Conservation (phyloP, 2,329 filamentous ascomycete species). For the Neoarthrinium moseri region DNA sequence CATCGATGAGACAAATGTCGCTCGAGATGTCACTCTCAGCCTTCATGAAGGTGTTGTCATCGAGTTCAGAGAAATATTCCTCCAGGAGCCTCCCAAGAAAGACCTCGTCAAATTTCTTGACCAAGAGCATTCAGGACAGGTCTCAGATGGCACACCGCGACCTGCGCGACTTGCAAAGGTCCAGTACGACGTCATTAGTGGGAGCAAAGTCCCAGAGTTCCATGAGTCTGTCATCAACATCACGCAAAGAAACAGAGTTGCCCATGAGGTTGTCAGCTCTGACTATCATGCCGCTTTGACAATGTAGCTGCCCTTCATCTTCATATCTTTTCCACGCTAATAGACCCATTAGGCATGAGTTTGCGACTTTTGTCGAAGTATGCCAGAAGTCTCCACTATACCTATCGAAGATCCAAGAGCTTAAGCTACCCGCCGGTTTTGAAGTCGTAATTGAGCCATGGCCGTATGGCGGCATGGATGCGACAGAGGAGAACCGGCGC, state of each 20-base stretch:
- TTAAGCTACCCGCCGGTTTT: slow-evolving; percentile 43
- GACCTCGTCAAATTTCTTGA: slow-evolving; percentile 4
- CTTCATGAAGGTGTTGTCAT: not conserved
- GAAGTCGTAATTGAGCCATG: slow-evolving; percentile 53
- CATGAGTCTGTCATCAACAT: slow-evolving; percentile 3
- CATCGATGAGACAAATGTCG: slow-evolving; percentile 1
- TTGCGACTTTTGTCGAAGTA: slow-evolving; percentile 36
- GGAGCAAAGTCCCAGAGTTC: slow-evolving; percentile 1
- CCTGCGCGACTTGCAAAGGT: slow-evolving; percentile 3
- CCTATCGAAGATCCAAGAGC: slow-evolving; percentile 44
- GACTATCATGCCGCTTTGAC: slow-evolving; percentile 28
- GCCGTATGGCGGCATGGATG: slow-evolving; percentile 60
- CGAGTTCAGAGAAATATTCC: slow-evolving; percentile 3
- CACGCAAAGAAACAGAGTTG: not conserved
- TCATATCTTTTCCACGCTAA: not conserved
- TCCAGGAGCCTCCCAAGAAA: slow-evolving; percentile 1
- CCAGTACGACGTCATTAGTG: slow-evolving; percentile 5
- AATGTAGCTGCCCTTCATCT: not conserved
- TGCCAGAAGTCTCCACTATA: slow-evolving; percentile 39
- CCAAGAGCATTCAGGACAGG: not conserved
- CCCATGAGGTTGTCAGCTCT: slow-evolving; percentile 29
- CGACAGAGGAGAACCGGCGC: slow-evolving; percentile 36
- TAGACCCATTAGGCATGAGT: slow-evolving; percentile 25
- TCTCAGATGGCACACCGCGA: not conserved
- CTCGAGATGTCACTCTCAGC: not conserved